Conservation (phyloP, 2,329 filamentous ascomycete species). For the Talaromyces sp. region DNA sequence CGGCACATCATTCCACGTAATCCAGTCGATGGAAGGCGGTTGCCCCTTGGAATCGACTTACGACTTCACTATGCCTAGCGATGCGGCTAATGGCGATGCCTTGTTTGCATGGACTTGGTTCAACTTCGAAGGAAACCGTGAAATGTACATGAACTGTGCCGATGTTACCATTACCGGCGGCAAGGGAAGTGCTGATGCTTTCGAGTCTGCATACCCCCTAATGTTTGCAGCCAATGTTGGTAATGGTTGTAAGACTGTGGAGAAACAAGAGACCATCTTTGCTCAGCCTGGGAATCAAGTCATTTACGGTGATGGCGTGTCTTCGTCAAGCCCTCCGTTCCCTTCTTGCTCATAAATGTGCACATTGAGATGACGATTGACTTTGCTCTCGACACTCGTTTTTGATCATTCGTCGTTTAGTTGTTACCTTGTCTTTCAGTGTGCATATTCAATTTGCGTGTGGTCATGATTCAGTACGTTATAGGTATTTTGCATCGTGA, state of each 20-base stretch:
- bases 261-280: conserved; percentile 61
- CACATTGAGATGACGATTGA: too few relatives aligned
- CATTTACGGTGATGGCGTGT: conserved; percentile 12
- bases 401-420: not conserved
- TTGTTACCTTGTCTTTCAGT: not conserved
- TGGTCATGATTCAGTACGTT: not conserved
- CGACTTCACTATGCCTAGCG: conserved; percentile 64
- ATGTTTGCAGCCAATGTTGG: conserved; percentile 19
- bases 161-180: conserved; percentile 58
- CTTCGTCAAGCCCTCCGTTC: not conserved
- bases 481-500: not conserved
- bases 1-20: conserved; percentile 67
- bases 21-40: conserved; percentile 60
- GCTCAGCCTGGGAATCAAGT: conserved; percentile 58
- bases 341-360: conserved; percentile 12
- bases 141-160: conserved; percentile 87
- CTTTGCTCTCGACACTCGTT: not conserved
- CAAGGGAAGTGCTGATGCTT: conserved; percentile 15
- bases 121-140: conserved; percentile 72
- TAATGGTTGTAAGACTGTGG: conserved; percentile 55
- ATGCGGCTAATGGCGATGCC: conserved; percentile 59
- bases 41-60: conserved; percentile 56
- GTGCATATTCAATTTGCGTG: not conserved
- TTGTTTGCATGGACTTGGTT: conserved; percentile 77
- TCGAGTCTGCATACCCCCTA: conserved; percentile 5